A percentile compares a stretch with the other conserved stretches of the same genome.
phyloP scores from a whole-genome alignment of 306 rosid species.

The Macrotyloma uniflorum region DNA sequence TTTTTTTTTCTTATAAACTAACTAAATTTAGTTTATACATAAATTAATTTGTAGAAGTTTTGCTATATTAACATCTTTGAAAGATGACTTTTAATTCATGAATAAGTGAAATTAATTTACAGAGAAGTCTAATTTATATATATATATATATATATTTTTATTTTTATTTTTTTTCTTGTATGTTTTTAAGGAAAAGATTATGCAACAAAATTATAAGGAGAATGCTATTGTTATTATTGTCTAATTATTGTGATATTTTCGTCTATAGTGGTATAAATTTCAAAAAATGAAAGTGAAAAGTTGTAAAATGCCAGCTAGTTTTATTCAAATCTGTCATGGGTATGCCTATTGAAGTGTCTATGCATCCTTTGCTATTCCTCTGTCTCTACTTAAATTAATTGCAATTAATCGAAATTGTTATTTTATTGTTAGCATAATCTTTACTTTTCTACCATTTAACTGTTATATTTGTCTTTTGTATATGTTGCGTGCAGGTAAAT shows the following conservation, averaged over 20 bases:
- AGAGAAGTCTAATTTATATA: no score
- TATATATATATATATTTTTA: no score
- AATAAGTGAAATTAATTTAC: no score
- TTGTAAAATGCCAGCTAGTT: neutral
- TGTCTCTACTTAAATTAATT: neutral
- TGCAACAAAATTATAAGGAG: neutral
- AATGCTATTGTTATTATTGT: neutral
- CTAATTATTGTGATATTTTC: neutral
- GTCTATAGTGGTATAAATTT: neutral
- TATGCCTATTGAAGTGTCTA: neutral
- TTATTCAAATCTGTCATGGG: neutral
- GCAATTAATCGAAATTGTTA: neutral
- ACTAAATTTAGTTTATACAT: no score
- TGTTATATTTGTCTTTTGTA: constrained; percentile 1
- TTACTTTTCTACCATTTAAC: neutral
- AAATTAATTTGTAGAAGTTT: no score
- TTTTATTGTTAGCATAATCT: neutral
- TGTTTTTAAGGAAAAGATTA: no score
- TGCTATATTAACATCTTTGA: no score
- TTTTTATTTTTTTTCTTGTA: no score
- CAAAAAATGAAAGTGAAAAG: neutral
- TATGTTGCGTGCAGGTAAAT: constrained; percentile 61
- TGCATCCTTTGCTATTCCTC: neutral
- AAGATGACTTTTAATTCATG: no score
- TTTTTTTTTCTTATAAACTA: no score